Base-by-base conservation (phyloP, 345 rosid genomes). In the Nephelium lappaceum region DNA sequence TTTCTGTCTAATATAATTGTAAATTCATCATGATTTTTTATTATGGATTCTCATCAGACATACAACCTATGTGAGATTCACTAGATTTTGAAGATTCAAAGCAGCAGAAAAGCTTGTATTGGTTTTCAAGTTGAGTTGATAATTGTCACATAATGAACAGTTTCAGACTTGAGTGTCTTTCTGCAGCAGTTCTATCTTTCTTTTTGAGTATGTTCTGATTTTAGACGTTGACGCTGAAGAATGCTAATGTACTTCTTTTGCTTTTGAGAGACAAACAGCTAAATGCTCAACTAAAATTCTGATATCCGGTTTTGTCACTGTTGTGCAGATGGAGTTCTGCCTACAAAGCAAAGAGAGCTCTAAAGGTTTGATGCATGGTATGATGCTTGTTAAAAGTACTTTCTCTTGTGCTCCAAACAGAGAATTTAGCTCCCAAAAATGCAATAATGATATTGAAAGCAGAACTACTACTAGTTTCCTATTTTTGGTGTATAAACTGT, bases 271-370 rank as follows among this genome's bases (percentile, higher is more conserved):
- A 51, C 0, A 51, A 51, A 15, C 58, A 51, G 58, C n/a, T 25
- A 31, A 25, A 43, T 62, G 41, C 11, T 10, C 7, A 3, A 18
- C 71, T 11, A 47, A 31, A 65, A 51, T 31, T 16, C 31, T 74
- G 27, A 38, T 72, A 38, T 12, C 15, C 42, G 49, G 18, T 25
- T 42, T 31, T 47, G n/a, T 67, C 23, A 36, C 8, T 8, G 23
- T 65, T 45, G 65, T 36, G 72, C 72, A 76, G 78, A 67, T 39
- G 43, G 64, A 67, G 39, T 1, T 65, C 31, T n/a, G 60, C 1
- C 61, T 62, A n/a, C 21, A 24, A 43, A 62, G 42, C 57, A 43
- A 43, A 27, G 36, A 65, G 70, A 47, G n/a, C 49, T 49, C 21
- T 43, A 14, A 21, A 11, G 58, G 36, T 42, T 38, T 16, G 31